Evolutionary conservation across 169 alveolate genomes (phyloP), one percentile per base, ranked within the genome.

Genomic region (Eimeria necatrix): DNA sequence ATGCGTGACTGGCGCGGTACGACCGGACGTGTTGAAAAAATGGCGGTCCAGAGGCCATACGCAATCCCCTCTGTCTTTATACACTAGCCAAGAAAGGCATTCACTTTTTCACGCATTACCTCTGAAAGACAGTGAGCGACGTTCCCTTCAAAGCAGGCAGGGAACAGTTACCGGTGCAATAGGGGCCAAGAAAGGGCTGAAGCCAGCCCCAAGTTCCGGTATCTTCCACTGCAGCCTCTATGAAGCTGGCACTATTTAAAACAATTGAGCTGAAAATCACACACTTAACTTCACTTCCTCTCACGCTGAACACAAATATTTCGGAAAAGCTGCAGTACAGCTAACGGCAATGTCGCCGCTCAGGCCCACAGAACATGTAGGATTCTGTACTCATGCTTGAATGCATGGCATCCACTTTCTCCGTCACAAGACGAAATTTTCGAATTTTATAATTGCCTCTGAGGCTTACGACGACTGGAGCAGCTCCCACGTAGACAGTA

Each of bases 151-250:
- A 14, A n/a, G 53, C 74, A 10, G 53, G 26, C 70, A 53, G 56
- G 26, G 52, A n/a, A 48, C 51, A 10, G 64, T 61, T 48, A 61
- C 49, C 86, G 86, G 86, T 76, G 86, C 86, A 76, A 61, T 48
- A 76, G 68, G 86, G 86, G 90, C 90, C 26, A 52, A 22, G 90
- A 51, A 51, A 53, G 90, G 90, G 90, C 90, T 52, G 90, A 53
- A 52, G 90, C 90, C 90, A 81, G 90, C 90, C 90, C 90, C 90
- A 81, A 81, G 10, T 52, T 81, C 22, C 53, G 24, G 52, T 12
- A 64, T 12, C 86, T 76, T 76, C 86, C 61, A 76, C 59, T 24
- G 86, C 86, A 59, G 46, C 86, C n/a, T 20, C 3, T 16, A 24
- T 9, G 6, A 20, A 49, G 20, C 86, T 48, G 61, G 22, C n/a